A percentile compares a stretch with the other conserved stretches of the same genome.
Conservation (phyloP, 805 yeast genomes). For the Pichia exigua region DNA sequence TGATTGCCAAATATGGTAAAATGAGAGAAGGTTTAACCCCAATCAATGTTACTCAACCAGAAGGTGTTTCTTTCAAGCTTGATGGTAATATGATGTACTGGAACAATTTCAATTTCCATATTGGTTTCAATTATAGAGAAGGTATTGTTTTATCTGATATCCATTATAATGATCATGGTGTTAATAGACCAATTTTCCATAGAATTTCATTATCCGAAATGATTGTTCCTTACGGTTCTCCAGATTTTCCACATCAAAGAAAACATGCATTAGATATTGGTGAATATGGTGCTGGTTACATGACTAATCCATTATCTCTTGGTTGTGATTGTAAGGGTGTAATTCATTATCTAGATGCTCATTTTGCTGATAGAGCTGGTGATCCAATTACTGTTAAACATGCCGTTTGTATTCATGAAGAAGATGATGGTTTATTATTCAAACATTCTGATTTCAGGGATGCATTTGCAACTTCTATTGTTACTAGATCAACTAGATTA, state of each 20-base stretch:
- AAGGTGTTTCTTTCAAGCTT: conserved; percentile 73
- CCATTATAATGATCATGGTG: conserved; percentile 68
- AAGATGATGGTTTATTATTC: conserved; percentile 71
- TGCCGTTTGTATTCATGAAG: conserved; percentile 80
- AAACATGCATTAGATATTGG: conserved; percentile 84
- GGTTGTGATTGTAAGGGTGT: conserved; percentile 87
- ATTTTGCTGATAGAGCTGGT: conserved; percentile 60
- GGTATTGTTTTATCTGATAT: conserved; percentile 74
- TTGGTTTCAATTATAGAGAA: conserved; percentile 82
- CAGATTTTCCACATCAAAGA: conserved; percentile 75
- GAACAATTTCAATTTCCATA: conserved; percentile 71
- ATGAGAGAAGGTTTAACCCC: conserved; percentile 61
- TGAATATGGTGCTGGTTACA: conserved; percentile 82
- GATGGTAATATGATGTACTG: conserved; percentile 63
- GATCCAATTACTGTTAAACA: conserved; percentile 64
- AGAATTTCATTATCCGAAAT: conserved; percentile 71
- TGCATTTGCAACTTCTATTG: conserved; percentile 63
- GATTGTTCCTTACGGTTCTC: conserved; percentile 81
- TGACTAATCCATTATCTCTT: conserved; percentile 69
- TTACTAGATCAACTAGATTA: conserved; percentile 67
- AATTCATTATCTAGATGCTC: conserved; percentile 77
- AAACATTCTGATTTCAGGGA: conserved; percentile 85
- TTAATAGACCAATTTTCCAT: conserved; percentile 67
- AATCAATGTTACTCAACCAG: conserved; percentile 67
- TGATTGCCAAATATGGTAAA: conserved; percentile 53